Base-by-base conservation (phyloP, 2,329 filamentous ascomycete species). In the Acephala macrosclerotiorum region DNA sequence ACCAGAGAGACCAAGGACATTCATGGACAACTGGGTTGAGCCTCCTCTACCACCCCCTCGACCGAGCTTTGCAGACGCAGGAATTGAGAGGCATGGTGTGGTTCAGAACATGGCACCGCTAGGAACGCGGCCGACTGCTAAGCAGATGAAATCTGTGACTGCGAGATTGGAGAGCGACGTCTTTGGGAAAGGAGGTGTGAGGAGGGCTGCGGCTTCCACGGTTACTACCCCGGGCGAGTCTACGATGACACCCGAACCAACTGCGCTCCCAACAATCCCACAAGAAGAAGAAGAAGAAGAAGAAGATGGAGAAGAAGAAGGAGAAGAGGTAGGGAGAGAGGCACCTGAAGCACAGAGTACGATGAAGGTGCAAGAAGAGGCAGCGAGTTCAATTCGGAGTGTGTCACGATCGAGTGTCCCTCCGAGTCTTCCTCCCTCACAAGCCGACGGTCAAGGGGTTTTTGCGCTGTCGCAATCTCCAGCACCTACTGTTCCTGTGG, bases 21-120 rank as follows among this genome's bases (percentile, higher is more conserved):
- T 73, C 58, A 55, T 74, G 68, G 72, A 84, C 66, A 75, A 72
- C 65, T 88, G 86, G 87, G 77, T 82, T 47, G 88, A 91, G 77
- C 88, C 88, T 58, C 77, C 82, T 42, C 74, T 85, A 56, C 82
- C 84, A 65, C 75, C 78, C 57, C 82, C 83, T 56, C 81, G 81
- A 56, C 84, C 94, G 12, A 95, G 91, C 76, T 97, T 90, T 76
- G 88, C 92, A 81, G 93, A 97, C 76, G 71, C 74, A 45, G 91
- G 91, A 53, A 85, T 96, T 71, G 83, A 90, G 73, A 85, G 90
- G 58, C 87, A 89, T 77, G 92, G 92, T 69, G 91, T 96, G 20
- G 82, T 96, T 65, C 90, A 92, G 78, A 90, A 90, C 73, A 97
- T 97, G 94, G 89, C 89, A 61, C 90, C 94, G 29, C 81, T 97